Evolutionary conservation across 164 flowering plant species (phyloP).

Genomic region (Santalum album): DNA sequence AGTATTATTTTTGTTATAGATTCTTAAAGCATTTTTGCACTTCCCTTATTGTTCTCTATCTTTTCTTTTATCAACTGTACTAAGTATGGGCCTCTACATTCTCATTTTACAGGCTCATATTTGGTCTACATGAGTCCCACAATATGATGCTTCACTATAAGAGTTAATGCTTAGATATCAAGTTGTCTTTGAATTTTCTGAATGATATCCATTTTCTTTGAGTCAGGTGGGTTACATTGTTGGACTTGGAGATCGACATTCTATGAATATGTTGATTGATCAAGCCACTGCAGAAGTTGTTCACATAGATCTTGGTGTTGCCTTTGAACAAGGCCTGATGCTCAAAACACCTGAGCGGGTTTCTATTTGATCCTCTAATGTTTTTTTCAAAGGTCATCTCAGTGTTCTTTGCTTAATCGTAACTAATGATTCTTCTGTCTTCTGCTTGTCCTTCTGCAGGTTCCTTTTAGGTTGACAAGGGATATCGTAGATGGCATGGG

Average conservation of each 20-base stretch:
- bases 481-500: slow-evolving; percentile 98
- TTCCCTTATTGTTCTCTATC: background rate
- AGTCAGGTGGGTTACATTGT: slow-evolving; percentile 96
- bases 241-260: slow-evolving; percentile 96
- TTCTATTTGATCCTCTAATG: slow-evolving; percentile 11
- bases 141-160: too few species aligned
- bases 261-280: slow-evolving; percentile 91
- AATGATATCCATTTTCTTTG: background rate
- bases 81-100: too few species aligned
- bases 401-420: background rate
- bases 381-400: background rate
- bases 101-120: too few species aligned
- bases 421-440: background rate
- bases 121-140: too few species aligned
- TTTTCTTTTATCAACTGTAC: background rate
- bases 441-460: slow-evolving; percentile 29
- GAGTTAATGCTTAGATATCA: background rate
- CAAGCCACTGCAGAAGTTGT: slow-evolving; percentile 96
- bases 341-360: slow-evolving; percentile 99
- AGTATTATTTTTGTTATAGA: background rate
- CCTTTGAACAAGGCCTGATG: slow-evolving; percentile 99
- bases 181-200: background rate
- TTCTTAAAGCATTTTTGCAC: background rate
- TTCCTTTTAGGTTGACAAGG: slow-evolving; percentile 96
- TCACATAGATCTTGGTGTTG: slow-evolving; percentile 99